Conservation (phyloP, 2,329 filamentous ascomycete species). For the Ophiognomonia clavigignenti-juglandacearum region DNA sequence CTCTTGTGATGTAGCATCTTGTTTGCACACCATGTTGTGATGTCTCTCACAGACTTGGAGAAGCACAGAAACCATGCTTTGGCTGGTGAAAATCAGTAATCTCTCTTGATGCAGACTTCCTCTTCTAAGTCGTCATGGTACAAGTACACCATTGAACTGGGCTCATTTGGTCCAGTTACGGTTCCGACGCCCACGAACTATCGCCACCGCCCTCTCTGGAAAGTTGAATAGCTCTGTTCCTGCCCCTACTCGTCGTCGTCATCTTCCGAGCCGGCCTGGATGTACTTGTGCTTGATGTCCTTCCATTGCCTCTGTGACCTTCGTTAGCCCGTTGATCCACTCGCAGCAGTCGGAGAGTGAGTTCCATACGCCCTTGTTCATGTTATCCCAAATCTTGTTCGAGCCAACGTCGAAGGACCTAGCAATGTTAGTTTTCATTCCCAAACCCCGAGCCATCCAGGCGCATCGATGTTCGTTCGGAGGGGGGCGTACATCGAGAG, state of each 20-base stretch:
- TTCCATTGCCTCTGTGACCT: slow-evolving; percentile 95
- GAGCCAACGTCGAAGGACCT: slow-evolving; percentile 80
- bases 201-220: too few species aligned
- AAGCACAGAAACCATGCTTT: background rate
- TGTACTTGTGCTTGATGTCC: slow-evolving; percentile 90
- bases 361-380: slow-evolving; percentile 65
- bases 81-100: slow-evolving; percentile 6
- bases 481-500: slow-evolving; percentile 78
- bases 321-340: background rate
- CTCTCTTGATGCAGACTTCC: slow-evolving; percentile 13
- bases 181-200: too few species aligned
- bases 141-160: slow-evolving; percentile 10
- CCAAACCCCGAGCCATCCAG: background rate
- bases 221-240: background rate
- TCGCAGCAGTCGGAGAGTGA: slow-evolving; percentile 40
- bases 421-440: slow-evolving; percentile 11
- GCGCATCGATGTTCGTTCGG: slow-evolving; percentile 10
- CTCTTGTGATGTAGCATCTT: too few species aligned
- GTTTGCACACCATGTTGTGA: too few species aligned
- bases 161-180: background rate
- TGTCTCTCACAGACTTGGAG: too few species aligned
- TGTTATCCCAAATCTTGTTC: slow-evolving; percentile 82
- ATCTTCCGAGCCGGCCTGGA: slow-evolving; percentile 67
- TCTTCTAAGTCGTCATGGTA: slow-evolving; percentile 15
- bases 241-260: slow-evolving; percentile 20